Conservation (phyloP, 2,329 filamentous ascomycete species). For the Hypoxylon sp. region DNA sequence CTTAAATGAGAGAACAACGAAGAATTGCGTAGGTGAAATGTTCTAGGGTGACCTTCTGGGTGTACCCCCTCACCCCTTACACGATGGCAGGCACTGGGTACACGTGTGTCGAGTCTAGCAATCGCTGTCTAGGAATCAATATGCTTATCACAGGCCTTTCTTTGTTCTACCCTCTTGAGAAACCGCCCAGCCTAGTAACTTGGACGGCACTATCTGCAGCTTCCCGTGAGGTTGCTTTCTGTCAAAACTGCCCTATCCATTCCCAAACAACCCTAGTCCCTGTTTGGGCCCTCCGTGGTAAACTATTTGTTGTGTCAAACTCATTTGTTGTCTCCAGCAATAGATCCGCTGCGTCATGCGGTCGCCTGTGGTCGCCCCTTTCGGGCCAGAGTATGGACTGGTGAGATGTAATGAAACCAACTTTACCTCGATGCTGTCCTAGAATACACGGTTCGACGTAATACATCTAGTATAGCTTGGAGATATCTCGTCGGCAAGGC, state of each 20-base stretch:
- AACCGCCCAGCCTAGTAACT: constrained; percentile 54
- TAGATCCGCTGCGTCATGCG: constrained; percentile 56
- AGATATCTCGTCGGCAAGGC: constrained; percentile 47
- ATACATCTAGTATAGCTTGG: constrained; percentile 46
- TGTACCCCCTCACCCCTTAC: constrained; percentile 43
- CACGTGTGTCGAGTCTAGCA: constrained; percentile 70
- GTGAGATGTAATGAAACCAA: constrained; percentile 58
- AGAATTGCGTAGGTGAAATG: constrained; percentile 39
- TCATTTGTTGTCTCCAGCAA: constrained; percentile 55
- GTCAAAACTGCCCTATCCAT: constrained; percentile 56
- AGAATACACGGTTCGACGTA: constrained; percentile 47
- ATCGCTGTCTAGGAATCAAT: constrained; percentile 55
- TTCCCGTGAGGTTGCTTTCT: constrained; percentile 59
- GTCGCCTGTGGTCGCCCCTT: constrained; percentile 58
- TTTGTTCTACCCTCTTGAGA: constrained; percentile 62
- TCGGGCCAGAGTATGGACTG: constrained; percentile 53
- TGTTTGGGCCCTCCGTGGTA: constrained; percentile 57
- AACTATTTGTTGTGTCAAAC: constrained; percentile 61
- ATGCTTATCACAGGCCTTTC: constrained; percentile 55
- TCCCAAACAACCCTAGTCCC: constrained; percentile 57
- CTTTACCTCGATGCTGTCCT: constrained; percentile 55
- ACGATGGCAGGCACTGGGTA: constrained; percentile 52
- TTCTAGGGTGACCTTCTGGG: constrained; percentile 34
- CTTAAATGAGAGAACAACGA: constrained; percentile 43
- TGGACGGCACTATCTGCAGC: constrained; percentile 63